phyloP scores from a whole-genome alignment of 805 yeast genomes.

The Torulaspora microellipsoides region DNA sequence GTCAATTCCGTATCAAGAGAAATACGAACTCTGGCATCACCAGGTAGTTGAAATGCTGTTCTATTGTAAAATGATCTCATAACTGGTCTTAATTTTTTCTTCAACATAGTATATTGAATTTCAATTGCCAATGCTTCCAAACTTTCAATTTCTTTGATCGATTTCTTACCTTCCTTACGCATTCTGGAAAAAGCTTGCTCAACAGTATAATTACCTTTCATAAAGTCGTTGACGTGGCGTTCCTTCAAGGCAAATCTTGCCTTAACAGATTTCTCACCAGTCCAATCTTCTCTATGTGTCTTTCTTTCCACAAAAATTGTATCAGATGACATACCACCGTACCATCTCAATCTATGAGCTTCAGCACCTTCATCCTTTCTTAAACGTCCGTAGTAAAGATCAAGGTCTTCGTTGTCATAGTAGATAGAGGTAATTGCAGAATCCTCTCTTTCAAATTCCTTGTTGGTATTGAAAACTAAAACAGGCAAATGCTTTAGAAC shows the following conservation, averaged over 20 bases:
- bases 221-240: slow-evolving; percentile 78
- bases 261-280: slow-evolving; percentile 98
- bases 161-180: slow-evolving; percentile 88
- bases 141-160: slow-evolving; percentile 80
- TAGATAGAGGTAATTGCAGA: slow-evolving; percentile 96
- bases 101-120: slow-evolving; percentile 83
- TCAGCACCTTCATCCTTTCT: slow-evolving; percentile 98
- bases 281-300: slow-evolving; percentile 99
- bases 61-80: slow-evolving; percentile 95
- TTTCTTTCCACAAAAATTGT: slow-evolving; percentile 94
- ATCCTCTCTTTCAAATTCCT: slow-evolving; percentile 92
- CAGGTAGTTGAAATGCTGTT: slow-evolving; percentile 98
- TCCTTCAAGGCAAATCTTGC: slow-evolving; percentile 94
- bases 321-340: slow-evolving; percentile 94
- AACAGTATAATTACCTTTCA: slow-evolving; percentile 81
- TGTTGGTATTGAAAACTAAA: slow-evolving; percentile 88
- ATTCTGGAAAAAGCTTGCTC: slow-evolving; percentile 86
- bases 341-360: slow-evolving; percentile 97
- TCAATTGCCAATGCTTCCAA: slow-evolving; percentile 90
- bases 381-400: slow-evolving; percentile 88
- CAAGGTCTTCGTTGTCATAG: slow-evolving; percentile 85
- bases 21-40: slow-evolving; percentile 98
- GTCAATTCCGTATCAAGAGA: slow-evolving; percentile 94
- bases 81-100: slow-evolving; percentile 84
- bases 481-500: slow-evolving; percentile 95